Conservation (phyloP, 805 yeast genomes). For the Ogataea trehaloabstinens region DNA sequence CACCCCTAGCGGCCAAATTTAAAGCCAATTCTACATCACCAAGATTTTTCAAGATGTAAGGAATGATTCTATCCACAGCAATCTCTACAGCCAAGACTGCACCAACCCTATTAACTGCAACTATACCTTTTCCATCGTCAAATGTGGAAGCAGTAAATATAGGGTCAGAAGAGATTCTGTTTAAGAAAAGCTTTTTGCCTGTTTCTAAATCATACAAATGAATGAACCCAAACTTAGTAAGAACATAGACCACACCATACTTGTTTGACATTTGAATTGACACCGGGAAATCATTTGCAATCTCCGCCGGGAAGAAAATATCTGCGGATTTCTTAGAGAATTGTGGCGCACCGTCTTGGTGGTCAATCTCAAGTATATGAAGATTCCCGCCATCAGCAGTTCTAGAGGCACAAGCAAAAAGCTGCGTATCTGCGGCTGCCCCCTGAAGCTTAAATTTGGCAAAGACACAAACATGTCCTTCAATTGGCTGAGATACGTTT, state of each 20-base stretch:
- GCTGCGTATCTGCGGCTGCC: conserved; percentile 73
- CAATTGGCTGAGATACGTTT: conserved; percentile 93
- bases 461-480: conserved; percentile 95
- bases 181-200: conserved; percentile 89
- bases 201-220: conserved; percentile 93
- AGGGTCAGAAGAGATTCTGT: conserved; percentile 93
- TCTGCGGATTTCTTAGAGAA: conserved; percentile 89
- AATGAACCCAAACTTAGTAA: conserved; percentile 95
- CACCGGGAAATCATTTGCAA: conserved; percentile 94
- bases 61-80: conserved; percentile 78
- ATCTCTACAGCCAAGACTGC: conserved; percentile 92
- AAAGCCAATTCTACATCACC: conserved; percentile 86
- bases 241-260: conserved; percentile 82
- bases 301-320: conserved; percentile 95
- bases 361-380: conserved; percentile 95
- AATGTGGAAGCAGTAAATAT: conserved; percentile 85
- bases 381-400: conserved; percentile 79
- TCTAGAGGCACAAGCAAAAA: conserved; percentile 91
- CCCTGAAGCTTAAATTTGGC: conserved; percentile 74
- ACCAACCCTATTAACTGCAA: conserved; percentile 93
- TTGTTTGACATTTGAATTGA: conserved; percentile 80
- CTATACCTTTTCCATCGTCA: conserved; percentile 73
- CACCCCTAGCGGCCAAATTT: conserved; percentile 89
- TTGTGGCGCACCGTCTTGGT: conserved; percentile 76
- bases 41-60: conserved; percentile 82